Base-by-base conservation (phyloP, 2,329 filamentous ascomycete genomes). In the Paecilomyces dactylethromorphus region DNA sequence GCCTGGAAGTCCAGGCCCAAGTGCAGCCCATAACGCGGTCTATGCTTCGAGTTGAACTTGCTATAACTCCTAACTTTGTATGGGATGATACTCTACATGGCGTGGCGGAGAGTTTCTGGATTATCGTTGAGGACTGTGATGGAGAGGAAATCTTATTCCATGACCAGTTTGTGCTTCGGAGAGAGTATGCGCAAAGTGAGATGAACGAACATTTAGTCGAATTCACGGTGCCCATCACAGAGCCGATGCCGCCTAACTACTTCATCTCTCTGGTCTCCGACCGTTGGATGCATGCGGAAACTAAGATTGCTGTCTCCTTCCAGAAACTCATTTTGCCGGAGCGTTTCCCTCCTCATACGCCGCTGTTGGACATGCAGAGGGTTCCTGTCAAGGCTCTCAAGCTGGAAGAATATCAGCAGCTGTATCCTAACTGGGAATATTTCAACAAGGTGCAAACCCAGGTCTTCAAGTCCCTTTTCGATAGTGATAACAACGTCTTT, bases 401-500 rank as follows among this genome's bases (percentile, higher is more conserved):
- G 81, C 84, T 85, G 21, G 86, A 90, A 62, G 92, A 96, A 62
- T 96, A 90, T 68, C 83, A 89, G 60, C 82, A 84, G 24, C 78
- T 99, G 21, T 99, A 97, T 70, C 87, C 90, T 3, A 81, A 88
- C 31, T 95, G 91, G 87, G 83, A 86, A 58, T 86, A 90, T 62
- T 99, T 99, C 81, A 99, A 99, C 79, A 94, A 94, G 73, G 90
- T 99, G 12, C 95, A 99, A 75, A 97, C 94, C 0, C 94, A 99
- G 72, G 91, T 91, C 0, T 99, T 97, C 81, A 96, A 96, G 71
- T 92, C 92, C 1, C 79, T 99, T 0, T 97, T 91, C 72, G 88
- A 89, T 54, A 89, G 90, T 0, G 90, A 97, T 71, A 91, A 97
- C 67, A 97, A 95, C 68, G 92, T 97, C 22, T 91, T 99, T 63